Base-by-base conservation (phyloP, 805 yeast genomes). In the Zygosaccharomyces pseudorouxii region DNA sequence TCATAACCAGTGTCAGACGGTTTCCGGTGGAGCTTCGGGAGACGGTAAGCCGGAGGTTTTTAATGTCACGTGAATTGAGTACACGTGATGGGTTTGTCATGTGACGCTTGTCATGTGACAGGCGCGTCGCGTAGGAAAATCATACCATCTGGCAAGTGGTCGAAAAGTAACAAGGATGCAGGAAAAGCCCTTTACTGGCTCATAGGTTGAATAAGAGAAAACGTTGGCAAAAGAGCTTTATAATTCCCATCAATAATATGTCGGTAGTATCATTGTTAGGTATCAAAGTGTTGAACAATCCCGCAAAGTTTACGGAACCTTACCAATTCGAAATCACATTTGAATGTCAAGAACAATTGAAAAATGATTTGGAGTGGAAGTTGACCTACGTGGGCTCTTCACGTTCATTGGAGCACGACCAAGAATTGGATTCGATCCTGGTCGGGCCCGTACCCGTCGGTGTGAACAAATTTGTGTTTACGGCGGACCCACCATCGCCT, bases 361-460 rank as follows among this genome's bases (percentile, higher is more conserved):
- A 70, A 52, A 69, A 72, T 42, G 99, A 93, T 67, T 74, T 93
- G 49, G 99, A 93, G 67, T 93, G 99, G 99, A 93, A 93, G 66
- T 73, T 93, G 49, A 92, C 97, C 1, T 93, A 93, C 58, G 99
- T 93, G 36, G 99, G 99, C 1, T 87, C 96, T 4, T 90, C 97
- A 1, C 78, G 95, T 42, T 89, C 97, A 33, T 67, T 89, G 45
- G 97, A 93, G 55, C 97, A 93, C 59, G 99, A 93, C 67, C 99
- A 93, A 69, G 97, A 90, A 65, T 73, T 93, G 47, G 99, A 93
- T 63, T 89, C 97, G 1, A 82, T 93, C 33, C 71, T 93, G n/a
- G 99, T 93, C 3, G 99, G 99, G 0, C 99, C 99, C 0, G 96
- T 93, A 2, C 99, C 99, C 0, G 96, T 93, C 1, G 99, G 99